Conservation (phyloP, 495 filamentous ascomycete species). For the Neurospora intermedia region DNA sequence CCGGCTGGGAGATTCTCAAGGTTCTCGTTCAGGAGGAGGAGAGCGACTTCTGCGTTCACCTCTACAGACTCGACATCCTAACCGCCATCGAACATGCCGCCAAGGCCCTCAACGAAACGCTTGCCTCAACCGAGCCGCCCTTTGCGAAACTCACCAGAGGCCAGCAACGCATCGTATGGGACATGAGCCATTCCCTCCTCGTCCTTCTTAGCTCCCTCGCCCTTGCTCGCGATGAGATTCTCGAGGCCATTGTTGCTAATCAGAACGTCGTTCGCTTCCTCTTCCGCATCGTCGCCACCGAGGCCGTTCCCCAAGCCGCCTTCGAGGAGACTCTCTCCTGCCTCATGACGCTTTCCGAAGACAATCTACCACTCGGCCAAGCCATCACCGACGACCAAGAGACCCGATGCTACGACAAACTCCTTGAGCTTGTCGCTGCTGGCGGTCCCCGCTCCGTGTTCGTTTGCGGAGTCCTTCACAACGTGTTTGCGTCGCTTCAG, state of each 20-base stretch:
- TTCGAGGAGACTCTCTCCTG: constrained; percentile 39
- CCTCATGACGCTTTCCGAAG: constrained; percentile 44
- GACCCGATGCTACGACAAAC: constrained; percentile 26
- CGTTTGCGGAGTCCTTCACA: constrained; percentile 43
- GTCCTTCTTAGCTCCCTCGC: constrained; percentile 35
- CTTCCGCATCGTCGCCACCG: constrained; percentile 32
- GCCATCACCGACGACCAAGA: constrained; percentile 28
- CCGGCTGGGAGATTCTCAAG: constrained; percentile 50
- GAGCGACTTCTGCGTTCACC: constrained; percentile 48
- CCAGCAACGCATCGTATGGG: constrained; percentile 39
- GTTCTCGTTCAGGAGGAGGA: constrained; percentile 49
- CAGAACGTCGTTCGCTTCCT: constrained; percentile 38
- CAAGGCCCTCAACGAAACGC: constrained; percentile 35
- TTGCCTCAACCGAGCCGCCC: constrained; percentile 24
- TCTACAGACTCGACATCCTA: constrained; percentile 46
- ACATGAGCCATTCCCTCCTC: constrained; percentile 36
- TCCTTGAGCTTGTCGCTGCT: constrained; percentile 24
- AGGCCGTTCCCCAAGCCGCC: constrained; percentile 21
- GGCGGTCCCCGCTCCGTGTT: constrained; percentile 29
- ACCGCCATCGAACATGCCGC: constrained; percentile 43
- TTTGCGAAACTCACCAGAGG: constrained; percentile 35
- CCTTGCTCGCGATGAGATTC: constrained; percentile 43
- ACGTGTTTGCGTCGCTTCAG: constrained; percentile 34
- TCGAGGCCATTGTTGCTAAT: constrained; percentile 36
- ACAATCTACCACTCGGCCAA: constrained; percentile 36